phyloP scores from a whole-genome alignment of 495 filamentous ascomycete genomes.

The Penicillium verhagenii region DNA sequence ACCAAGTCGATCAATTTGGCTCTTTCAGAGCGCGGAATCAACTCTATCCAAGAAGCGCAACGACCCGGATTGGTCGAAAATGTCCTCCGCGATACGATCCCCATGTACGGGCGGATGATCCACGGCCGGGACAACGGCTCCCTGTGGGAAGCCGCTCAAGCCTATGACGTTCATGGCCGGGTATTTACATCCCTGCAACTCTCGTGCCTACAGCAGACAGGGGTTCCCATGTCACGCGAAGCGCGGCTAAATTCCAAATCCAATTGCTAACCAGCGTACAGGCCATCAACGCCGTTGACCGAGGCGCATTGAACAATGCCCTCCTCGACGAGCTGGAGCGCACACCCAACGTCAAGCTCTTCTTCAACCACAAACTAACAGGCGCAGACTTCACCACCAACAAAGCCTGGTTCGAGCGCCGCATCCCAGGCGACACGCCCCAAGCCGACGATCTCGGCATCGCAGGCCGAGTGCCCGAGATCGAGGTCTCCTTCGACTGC shows the following conservation, averaged over 20 bases:
- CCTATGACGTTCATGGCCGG: conserved; percentile 86
- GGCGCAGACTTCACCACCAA: conserved; percentile 77
- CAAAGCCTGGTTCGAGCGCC: conserved; percentile 83
- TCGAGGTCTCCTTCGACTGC: conserved; percentile 82
- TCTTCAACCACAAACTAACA: conserved; percentile 88
- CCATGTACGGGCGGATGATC: conserved; percentile 98
- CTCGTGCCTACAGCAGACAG: too few relatives aligned
- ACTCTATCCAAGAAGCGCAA: conserved; percentile 69
- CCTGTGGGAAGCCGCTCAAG: conserved; percentile 74
- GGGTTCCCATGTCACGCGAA: neutral
- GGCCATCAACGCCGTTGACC: conserved; percentile 67
- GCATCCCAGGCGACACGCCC: conserved; percentile 32
- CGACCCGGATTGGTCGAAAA: conserved; percentile 65
- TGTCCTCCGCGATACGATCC: conserved; percentile 74
- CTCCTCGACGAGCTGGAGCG: conserved; percentile 82
- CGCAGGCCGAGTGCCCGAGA: conserved; percentile 49
- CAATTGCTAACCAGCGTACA: conserved; percentile 18
- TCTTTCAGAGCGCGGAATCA: conserved; percentile 91
- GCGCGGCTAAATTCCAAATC: neutral
- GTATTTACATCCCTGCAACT: conserved; percentile 44
- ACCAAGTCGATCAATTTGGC: conserved; percentile 97
- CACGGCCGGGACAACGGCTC: conserved; percentile 69
- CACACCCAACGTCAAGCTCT: conserved; percentile 82
- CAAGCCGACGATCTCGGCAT: conserved; percentile 26
- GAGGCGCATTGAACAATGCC: conserved; percentile 77